phyloP scores from a whole-genome alignment of 257 asterid species.

The Solanum lycopersicoides region DNA sequence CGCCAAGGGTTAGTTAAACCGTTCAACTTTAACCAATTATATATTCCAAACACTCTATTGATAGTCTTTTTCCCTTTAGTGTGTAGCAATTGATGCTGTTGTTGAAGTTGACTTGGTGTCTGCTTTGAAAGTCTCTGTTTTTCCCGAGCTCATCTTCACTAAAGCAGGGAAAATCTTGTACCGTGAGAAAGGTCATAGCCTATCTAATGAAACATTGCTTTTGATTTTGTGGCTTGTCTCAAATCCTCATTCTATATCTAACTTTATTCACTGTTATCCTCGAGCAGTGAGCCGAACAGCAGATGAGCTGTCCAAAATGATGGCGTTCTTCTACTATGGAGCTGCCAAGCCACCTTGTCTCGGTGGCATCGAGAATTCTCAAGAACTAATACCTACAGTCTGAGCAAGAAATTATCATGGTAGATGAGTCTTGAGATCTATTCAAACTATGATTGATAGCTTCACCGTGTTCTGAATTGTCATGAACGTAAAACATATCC shows the following conservation, averaged over 20 bases:
- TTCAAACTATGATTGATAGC: not conserved
- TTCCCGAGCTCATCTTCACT: conserved; percentile 86
- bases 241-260: not conserved
- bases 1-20: conserved; percentile 65
- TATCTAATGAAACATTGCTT: not conserved
- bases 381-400: conserved; percentile 54
- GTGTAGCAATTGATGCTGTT: conserved; percentile 83
- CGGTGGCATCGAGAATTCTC: conserved; percentile 16
- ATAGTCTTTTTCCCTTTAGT: conserved; percentile 31
- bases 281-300: conserved; percentile 57
- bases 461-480: not conserved
- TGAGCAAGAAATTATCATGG: not conserved
- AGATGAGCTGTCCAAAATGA: conserved; percentile 81
- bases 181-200: conserved; percentile 74
- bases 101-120: conserved; percentile 61
- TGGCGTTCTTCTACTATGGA: conserved; percentile 87
- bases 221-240: not conserved
- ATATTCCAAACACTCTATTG: conserved; percentile 6
- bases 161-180: conserved; percentile 70
- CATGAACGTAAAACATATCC: not conserved
- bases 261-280: not conserved
- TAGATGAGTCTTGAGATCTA: not conserved
- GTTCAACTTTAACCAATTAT: not conserved
- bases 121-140: conserved; percentile 58
- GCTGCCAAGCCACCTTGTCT: conserved; percentile 87